Conservation (phyloP, 768 basidiomycete genomes). For the Termitomyces sp. region DNA sequence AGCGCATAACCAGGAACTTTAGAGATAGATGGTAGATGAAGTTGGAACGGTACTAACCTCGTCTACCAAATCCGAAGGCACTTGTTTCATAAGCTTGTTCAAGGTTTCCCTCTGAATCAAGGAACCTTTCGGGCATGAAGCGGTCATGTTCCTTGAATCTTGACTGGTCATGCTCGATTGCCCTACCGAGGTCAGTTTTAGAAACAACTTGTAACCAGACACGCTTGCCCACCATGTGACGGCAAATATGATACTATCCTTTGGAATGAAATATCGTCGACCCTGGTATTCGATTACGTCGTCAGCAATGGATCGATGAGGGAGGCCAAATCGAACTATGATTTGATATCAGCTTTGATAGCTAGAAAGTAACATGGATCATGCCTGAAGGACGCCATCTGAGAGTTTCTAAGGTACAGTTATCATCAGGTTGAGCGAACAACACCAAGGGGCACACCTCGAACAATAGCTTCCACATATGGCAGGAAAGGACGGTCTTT, state of each 20-base stretch:
- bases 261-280: not conserved
- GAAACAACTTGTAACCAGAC: not conserved
- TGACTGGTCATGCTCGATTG: not conserved
- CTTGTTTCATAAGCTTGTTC: not conserved
- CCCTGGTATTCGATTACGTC: not conserved
- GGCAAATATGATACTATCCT: not conserved
- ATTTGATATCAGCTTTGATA: not conserved
- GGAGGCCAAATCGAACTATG: not conserved
- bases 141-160: not conserved
- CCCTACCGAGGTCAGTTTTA: not conserved
- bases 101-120: not conserved
- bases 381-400: not conserved
- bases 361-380: not conserved
- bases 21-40: not conserved
- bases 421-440: not conserved
- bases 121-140: not conserved
- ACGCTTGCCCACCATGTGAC: not conserved
- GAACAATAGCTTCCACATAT: not conserved
- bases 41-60: not conserved
- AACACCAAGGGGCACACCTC: not conserved
- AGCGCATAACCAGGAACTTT: not conserved
- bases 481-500: not conserved
- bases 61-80: not conserved
- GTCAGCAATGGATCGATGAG: not conserved
- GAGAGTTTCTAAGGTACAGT: not conserved